These are phyloP conservation scores for Microstegium vimineum DNA, from an alignment of 176 grass and related monocot genomes.

Conservation along the genomic window DNA sequence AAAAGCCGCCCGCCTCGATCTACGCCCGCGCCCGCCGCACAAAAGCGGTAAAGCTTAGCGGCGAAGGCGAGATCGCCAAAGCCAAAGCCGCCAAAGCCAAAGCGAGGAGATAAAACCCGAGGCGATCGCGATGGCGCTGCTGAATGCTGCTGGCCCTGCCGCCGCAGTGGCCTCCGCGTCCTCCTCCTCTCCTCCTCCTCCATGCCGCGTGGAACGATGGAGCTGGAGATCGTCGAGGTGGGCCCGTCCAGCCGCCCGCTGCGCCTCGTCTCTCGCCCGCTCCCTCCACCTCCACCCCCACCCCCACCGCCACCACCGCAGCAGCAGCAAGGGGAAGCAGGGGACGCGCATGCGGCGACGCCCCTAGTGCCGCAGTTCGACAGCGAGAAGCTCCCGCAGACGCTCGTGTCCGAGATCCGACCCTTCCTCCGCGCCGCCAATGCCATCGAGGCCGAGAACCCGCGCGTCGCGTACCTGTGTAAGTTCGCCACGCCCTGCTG, in stretches of 20 bases:
- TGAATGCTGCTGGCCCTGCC: not conserved
- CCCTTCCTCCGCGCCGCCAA: slow-evolving; percentile 90
- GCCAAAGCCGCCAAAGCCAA: not conserved
- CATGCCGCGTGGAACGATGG: slow-evolving; percentile 6
- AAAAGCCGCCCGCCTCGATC: slow-evolving; percentile 39
- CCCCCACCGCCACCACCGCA: slow-evolving; percentile 7
- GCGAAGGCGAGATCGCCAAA: slow-evolving; percentile 54
- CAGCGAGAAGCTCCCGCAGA: slow-evolving; percentile 85
- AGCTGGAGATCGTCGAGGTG: slow-evolving; percentile 67
- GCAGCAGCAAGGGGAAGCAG: not conserved
- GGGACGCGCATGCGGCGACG: not conserved
- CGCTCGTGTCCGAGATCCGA: slow-evolving; percentile 62
- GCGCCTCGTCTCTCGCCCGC: slow-evolving; percentile 19
- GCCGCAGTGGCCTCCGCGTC: not conserved
- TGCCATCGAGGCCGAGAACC: slow-evolving; percentile 66
- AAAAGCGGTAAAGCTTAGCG: slow-evolving; percentile 52
- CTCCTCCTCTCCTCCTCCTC: not conserved
- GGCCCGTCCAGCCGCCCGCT: slow-evolving; percentile 38
- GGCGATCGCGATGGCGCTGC: slow-evolving; percentile 30
- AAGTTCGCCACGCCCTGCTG: not conserved
- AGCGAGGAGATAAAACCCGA: slow-evolving; percentile 3
- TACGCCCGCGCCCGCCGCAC: not conserved
- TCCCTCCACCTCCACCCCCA: not conserved
- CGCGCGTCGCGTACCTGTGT: slow-evolving; percentile 94
- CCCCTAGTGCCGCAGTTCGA: slow-evolving; percentile 44